phyloP scores from a whole-genome alignment of 805 yeast species.

The Wickerhamiella occidentalis region DNA sequence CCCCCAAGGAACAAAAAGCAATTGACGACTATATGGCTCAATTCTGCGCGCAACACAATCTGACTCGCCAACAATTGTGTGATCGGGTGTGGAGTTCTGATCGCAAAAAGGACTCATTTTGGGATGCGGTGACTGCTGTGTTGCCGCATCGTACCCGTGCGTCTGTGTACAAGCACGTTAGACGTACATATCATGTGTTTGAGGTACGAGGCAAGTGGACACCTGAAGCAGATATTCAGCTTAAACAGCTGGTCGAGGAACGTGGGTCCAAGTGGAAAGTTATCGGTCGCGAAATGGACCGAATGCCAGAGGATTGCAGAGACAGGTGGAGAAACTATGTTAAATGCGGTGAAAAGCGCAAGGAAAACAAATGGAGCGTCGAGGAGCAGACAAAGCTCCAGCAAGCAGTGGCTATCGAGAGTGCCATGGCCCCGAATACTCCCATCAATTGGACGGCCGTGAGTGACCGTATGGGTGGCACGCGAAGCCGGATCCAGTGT shows the following conservation, averaged over 20 bases:
- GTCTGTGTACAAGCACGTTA: slow-evolving; percentile 81
- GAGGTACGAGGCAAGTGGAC: slow-evolving; percentile 87
- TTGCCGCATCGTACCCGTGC: slow-evolving; percentile 80
- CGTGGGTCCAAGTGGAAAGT: slow-evolving; percentile 80
- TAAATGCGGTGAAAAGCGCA: slow-evolving; percentile 73
- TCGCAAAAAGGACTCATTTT: slow-evolving; percentile 74
- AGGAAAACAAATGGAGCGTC: slow-evolving; percentile 65
- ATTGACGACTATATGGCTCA: slow-evolving; percentile 61
- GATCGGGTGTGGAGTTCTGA: slow-evolving; percentile 79
- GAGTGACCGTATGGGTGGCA: slow-evolving; percentile 79
- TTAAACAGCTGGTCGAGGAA: slow-evolving; percentile 50
- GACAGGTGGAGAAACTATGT: slow-evolving; percentile 94
- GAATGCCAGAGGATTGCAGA: slow-evolving; percentile 97
- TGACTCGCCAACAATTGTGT: slow-evolving; percentile 60
- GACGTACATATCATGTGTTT: slow-evolving; percentile 80
- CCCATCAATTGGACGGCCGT: slow-evolving; percentile 84
- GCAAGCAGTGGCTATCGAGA: slow-evolving; percentile 41
- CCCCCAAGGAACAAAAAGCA: slow-evolving; percentile 53
- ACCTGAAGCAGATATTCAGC: slow-evolving; percentile 58
- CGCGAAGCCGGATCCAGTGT: slow-evolving; percentile 84
- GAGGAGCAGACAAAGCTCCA: slow-evolving; percentile 57
- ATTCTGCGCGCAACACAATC: slow-evolving; percentile 50
- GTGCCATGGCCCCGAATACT: slow-evolving; percentile 20
- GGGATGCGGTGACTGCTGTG: slow-evolving; percentile 73
- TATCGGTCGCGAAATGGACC: slow-evolving; percentile 64